Evolutionary conservation across 805 yeast genomes (phyloP).

Genomic region (Ogataea pignaliae): DNA sequence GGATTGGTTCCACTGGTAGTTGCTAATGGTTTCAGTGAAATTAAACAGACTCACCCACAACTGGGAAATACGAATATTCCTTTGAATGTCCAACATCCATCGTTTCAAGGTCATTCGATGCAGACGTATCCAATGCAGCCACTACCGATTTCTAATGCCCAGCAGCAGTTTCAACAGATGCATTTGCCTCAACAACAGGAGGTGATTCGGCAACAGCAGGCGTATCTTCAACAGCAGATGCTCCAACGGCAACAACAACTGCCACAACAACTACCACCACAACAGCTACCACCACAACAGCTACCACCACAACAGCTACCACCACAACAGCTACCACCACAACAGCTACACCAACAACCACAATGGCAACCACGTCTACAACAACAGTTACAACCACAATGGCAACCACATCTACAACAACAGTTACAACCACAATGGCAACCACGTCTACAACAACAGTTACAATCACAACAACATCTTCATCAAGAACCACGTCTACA

Average conservation of each 20-base stretch:
- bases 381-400: conserved; percentile 8
- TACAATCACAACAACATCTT: too few relatives aligned
- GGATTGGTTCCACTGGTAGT: too few relatives aligned
- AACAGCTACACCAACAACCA: conserved; percentile 1
- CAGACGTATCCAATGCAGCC: not conserved
- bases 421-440: conserved; percentile 5
- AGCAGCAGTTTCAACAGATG: conserved; percentile 1
- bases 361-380: conserved; percentile 8
- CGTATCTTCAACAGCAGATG: conserved; percentile 2
- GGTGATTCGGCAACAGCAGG: not conserved
- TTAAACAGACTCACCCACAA: too few relatives aligned
- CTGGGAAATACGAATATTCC: too few relatives aligned
- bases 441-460: not conserved
- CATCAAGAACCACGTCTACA: too few relatives aligned
- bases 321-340: conserved; percentile 9
- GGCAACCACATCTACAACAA: conserved; percentile 6
- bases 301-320: conserved; percentile 1
- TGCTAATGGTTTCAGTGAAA: too few relatives aligned
- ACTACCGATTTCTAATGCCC: conserved; percentile 1
- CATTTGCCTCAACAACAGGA: too few relatives aligned
- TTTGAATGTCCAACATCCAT: not conserved
- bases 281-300: too few relatives aligned
- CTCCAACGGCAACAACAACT: conserved; percentile 8
- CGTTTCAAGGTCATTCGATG: not conserved
- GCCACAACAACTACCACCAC: not conserved